phyloP scores from a whole-genome alignment of 2,329 filamentous ascomycete genomes.

The Tolypocladium guangdongense region DNA sequence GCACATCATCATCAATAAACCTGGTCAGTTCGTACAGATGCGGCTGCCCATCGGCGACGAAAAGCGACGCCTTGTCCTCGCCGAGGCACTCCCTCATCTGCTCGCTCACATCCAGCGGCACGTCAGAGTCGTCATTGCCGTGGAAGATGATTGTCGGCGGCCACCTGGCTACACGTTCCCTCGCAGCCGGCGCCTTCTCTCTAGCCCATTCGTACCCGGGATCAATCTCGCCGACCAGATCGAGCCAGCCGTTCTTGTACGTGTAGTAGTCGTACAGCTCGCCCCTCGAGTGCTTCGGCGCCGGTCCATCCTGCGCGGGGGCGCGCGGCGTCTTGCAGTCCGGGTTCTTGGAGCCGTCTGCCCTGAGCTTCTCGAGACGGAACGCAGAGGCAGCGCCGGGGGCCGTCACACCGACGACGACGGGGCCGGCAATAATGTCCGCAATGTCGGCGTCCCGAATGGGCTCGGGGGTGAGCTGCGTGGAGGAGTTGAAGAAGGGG shows the following conservation, averaged over 20 bases:
- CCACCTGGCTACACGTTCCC: constrained; percentile 12
- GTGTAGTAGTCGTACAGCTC: constrained; percentile 23
- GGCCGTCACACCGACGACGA: constrained; percentile 12
- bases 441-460: constrained; percentile 14
- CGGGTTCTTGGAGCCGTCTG: constrained; percentile 15
- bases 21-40: constrained; percentile 18
- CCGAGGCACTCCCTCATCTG: constrained; percentile 16
- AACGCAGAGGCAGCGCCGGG: constrained; percentile 11
- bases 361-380: constrained; percentile 13
- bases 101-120: constrained; percentile 16
- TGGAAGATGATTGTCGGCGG: constrained; percentile 23
- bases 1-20: constrained; percentile 18
- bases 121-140: constrained; percentile 17
- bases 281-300: constrained; percentile 5
- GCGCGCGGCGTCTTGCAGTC: constrained; percentile 5
- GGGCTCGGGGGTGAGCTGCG: constrained; percentile 14
- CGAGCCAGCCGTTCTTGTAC: constrained; percentile 17
- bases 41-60: constrained; percentile 13
- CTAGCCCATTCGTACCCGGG: constrained; percentile 19
- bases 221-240: constrained; percentile 17
- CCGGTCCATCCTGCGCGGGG: background rate
- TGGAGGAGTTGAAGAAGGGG: constrained; percentile 23
- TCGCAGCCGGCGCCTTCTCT: constrained; percentile 2
- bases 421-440: constrained; percentile 10
- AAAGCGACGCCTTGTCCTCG: constrained; percentile 13